Evolutionary conservation across 176 grass and related monocot genomes (phyloP), one percentile per base, ranked within the genome.

Genomic region (Panicum miliaceum): DNA sequence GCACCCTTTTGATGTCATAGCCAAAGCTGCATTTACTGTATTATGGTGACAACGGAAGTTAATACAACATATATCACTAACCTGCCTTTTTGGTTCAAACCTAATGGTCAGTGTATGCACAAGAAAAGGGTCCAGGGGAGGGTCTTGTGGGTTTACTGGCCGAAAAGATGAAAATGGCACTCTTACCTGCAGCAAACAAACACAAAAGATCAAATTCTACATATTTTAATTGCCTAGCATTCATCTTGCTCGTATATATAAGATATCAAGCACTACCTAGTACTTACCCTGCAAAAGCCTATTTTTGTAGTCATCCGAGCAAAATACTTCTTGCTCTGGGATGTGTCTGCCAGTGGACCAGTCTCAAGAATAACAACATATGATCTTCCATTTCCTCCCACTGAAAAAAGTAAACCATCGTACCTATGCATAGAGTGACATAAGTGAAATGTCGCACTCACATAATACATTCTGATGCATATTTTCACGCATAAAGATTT

Each of bases 71-170:
- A 58, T 60, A 68, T 7, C 83, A 76, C 78, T 51, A 79, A 99
- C 96, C 96, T 94, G 96, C 82, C 86, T 90, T 93, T 92, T 95
- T 64, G 93, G 93, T 92, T 99, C 96, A 64, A 99, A 99, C 47
- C 96, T 90, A 76, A 99, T 96, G 52, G 96, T 96, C 83, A 99
- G 81, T 81, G 96, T 99, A 92, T 99, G 96, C 75, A 96, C 96
- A 88, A 99, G 96, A 95, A 99, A 99, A 78, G 96, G 96, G 38
- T 99, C 96, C 14, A 99, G 83, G 38, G 91, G 91, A 65, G 96
- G 96, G 86, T 99, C 96, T 83, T 96, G 87, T 75, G 91, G 96
- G 65, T 99, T 96, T 77, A 96, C 89, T 35, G 96, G 93, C 12
- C 93, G 86, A 73, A 99, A 99, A 93, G 96, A 91, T 78, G 96